Conservation (phyloP, 306 rosid genomes). For the Cicer bijugum region DNA sequence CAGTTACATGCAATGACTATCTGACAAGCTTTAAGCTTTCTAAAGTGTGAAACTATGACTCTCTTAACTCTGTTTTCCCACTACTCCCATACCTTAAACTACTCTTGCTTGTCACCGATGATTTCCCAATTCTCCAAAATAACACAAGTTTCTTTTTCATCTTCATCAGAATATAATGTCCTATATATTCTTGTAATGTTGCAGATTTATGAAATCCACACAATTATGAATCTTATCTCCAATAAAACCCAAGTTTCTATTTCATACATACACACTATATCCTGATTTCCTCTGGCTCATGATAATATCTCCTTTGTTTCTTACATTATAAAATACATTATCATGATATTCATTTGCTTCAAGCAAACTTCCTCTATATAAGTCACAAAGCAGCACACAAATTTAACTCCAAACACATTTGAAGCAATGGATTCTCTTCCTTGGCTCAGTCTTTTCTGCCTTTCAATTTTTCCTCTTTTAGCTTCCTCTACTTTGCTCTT, state of each 20-base stretch:
- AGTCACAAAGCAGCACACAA: slow-evolving; percentile 5
- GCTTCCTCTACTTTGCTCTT: slow-evolving; percentile 62
- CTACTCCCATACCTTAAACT: background rate
- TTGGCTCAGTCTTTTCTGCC: slow-evolving; percentile 39
- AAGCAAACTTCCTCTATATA: slow-evolving; percentile 27
- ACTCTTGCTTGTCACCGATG: too few relatives aligned
- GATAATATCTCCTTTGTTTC: background rate
- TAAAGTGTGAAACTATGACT: slow-evolving; percentile 40
- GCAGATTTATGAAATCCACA: background rate
- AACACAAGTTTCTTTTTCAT: too few relatives aligned
- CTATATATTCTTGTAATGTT: too few relatives aligned
- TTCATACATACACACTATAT: background rate
- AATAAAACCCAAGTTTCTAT: background rate
- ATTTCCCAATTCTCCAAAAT: too few relatives aligned
- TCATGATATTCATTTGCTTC: background rate
- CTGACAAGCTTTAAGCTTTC: background rate
- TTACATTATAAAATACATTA: background rate
- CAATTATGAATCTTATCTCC: background rate
- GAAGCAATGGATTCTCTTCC: slow-evolving; percentile 47
- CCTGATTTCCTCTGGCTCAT: background rate
- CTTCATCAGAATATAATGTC: too few relatives aligned
- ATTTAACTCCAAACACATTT: slow-evolving; percentile 19
- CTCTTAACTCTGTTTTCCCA: slow-evolving; percentile 14
- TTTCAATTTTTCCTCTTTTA: slow-evolving; percentile 50
- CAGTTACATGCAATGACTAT: background rate